A percentile compares a stretch with the other conserved stretches of the same genome.
Evolutionary conservation across 345 rosid genomes (phyloP).

Genomic region (Gossypium stocksii): DNA sequence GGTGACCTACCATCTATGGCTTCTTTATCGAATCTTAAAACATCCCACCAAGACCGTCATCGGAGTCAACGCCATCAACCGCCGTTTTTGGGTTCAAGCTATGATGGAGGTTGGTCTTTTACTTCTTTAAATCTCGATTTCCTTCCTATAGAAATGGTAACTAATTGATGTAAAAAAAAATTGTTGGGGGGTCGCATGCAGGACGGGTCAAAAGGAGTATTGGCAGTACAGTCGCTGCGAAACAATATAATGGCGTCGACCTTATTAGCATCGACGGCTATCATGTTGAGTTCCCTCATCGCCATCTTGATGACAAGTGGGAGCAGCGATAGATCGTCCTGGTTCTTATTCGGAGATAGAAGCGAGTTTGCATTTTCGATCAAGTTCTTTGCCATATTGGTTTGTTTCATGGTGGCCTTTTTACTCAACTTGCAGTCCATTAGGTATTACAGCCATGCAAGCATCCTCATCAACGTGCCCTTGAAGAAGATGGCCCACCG

Average conservation of each 20-base stretch:
- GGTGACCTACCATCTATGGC: constrained; percentile 70
- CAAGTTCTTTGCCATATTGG: constrained; percentile 63
- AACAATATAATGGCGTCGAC: constrained; percentile 98
- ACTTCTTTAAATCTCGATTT: neutral
- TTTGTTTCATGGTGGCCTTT: constrained; percentile 68
- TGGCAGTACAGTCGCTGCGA: constrained; percentile 79
- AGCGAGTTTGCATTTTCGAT: constrained; percentile 54
- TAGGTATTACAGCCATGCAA: constrained; percentile 86
- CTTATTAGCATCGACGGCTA: constrained; percentile 76
- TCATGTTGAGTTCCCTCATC: constrained; percentile 78
- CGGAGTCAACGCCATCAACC: constrained; percentile 73
- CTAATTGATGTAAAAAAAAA: neutral
- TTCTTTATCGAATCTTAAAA: constrained; percentile 47
- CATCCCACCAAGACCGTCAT: constrained; percentile 63
- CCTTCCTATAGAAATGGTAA: neutral
- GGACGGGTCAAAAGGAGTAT: constrained; percentile 74
- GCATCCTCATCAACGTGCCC: constrained; percentile 77
- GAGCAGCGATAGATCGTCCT: constrained; percentile 19
- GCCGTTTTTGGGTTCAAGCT: constrained; percentile 82
- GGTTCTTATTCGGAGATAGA: constrained; percentile 49
- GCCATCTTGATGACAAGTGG: constrained; percentile 67
- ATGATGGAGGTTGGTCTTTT: constrained; percentile 67
- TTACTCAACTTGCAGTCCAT: constrained; percentile 67
- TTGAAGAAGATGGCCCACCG: constrained; percentile 39
- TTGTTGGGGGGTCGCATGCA: constrained; percentile 18